Base-by-base conservation (phyloP, 2,329 filamentous ascomycete species). In the Laburnicola sp. region DNA sequence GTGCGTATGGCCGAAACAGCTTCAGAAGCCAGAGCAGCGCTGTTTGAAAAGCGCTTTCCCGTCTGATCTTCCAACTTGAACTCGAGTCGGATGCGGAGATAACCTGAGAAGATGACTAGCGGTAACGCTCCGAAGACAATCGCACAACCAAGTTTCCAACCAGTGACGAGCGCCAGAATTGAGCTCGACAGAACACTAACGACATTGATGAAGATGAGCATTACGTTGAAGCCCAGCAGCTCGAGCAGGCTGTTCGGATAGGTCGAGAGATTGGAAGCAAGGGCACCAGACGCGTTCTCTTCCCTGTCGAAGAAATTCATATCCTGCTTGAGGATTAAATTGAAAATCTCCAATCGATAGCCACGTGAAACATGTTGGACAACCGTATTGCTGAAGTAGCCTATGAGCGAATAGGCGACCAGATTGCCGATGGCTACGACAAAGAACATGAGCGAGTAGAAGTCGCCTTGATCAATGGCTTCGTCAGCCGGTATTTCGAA, bases 1-100 rank as follows among this genome's bases (percentile, higher is more conserved):
- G 94, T 97, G 45, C 93, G 88, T 60, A 97, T 97, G 5, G 92
- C 89, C 2, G 90, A 92, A 28, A 95, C 96, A 37, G 92, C 92
- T 73, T 99, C 94, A 40, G 92, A 94, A 8, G 94, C 94, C 68
- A 88, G 96, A 49, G 86, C 87, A 6, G 93, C 93, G 51, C 58
- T 81, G 39, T 59, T 65, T 0, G 65, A 56, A 36, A 71, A 71
- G 6, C 66, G 90, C 93, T 50, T 82, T 77, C 66, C 90, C 82
- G 69, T 97, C 92, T 3, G 90, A 86, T 58, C 80, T 38, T 77
- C 70, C 40, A 81, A 79, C 77, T 94, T 95, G 1, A 91, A 86
- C 23, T 89, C 92, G 75, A 97, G 95, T 3, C 91, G 85, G 73
- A 91, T 86, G 76, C 91, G 94, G n/a, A 91, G 89, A 66, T 89